phyloP scores from a whole-genome alignment of 441 rosid species.

The Pelargonium australe region DNA sequence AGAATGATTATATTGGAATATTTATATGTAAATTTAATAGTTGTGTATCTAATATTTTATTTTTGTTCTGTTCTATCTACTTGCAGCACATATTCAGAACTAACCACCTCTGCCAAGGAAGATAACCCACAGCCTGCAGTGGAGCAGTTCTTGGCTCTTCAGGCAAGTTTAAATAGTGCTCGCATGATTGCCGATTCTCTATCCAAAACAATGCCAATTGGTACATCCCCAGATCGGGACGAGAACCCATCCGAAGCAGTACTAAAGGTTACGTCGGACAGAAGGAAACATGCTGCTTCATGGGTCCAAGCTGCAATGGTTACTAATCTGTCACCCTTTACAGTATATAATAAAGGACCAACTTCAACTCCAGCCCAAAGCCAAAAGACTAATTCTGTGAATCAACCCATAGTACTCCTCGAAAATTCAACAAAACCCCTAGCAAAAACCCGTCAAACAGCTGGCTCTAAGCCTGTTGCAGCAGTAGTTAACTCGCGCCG shows the following conservation, averaged over 20 bases:
- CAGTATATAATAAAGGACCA: slow-evolving; percentile 51
- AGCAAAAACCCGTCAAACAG: slow-evolving; percentile 1
- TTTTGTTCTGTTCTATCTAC: background rate
- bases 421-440: slow-evolving; percentile 48
- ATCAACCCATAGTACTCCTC: slow-evolving; percentile 52
- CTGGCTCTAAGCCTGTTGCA: background rate
- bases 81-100: slow-evolving; percentile 68
- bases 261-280: slow-evolving; percentile 48
- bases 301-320: slow-evolving; percentile 94
- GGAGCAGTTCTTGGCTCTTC: slow-evolving; percentile 79
- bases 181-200: slow-evolving; percentile 51
- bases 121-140: slow-evolving; percentile 86
- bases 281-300: slow-evolving; percentile 56
- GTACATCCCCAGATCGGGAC: slow-evolving; percentile 8
- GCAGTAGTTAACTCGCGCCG: background rate
- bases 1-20: no score
- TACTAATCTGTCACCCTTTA: slow-evolving; percentile 71
- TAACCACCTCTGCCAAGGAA: slow-evolving; percentile 66
- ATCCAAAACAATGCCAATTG: slow-evolving; percentile 34
- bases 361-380: slow-evolving; percentile 29
- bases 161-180: slow-evolving; percentile 51
- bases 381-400: slow-evolving; percentile 26
- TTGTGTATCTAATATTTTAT: no score
- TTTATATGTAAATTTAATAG: no score
- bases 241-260: slow-evolving; percentile 58